Base-by-base conservation (phyloP, 2,329 filamentous ascomycete genomes). In the Lachnellula willkommii region DNA sequence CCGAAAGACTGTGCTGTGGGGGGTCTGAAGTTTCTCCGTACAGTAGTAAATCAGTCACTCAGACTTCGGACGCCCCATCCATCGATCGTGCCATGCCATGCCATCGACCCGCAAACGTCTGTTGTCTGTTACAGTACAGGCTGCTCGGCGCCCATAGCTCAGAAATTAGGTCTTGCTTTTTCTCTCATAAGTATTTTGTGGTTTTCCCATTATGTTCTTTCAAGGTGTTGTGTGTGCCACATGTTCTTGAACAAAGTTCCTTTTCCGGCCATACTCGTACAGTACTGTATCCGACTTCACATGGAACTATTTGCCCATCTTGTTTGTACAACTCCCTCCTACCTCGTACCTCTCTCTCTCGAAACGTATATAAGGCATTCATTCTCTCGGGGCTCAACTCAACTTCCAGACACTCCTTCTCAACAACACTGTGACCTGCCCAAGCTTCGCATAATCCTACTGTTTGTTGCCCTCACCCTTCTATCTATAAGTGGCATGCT, bases 121-220 rank as follows among this genome's bases (percentile, higher is more conserved):
- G 20, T 20, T 20, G 20, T 57, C 57, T 60, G 60, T 58, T 59
- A 60, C 60, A 61, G 58, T 59, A 60, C 60, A 61, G 58, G 61
- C 59, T 55, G 46, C 56, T 62, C 56, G 61, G 59, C 55, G 61
- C 58, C 61, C 60, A 62, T 60, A 64, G 56, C 61, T 64, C 56
- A 59, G 48, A 42, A 46, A 49, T 62, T 35, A 24, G 43, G 17
- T 53, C 37, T 42, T 54, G 40, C 52, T 52, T 48, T 54, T 48
- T 54, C 47, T 57, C 60, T 60, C 56, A 62, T 64, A 62, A 61
- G 59, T 62, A 60, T 58, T 59, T 60, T 62, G 49, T 58, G 50
- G 49, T 56, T 56, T 45, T 56, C 55, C 50, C 52, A 53, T 47
- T 53, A 57, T 52, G 26, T 17, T 59, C 50, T 55, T 37, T 55